These are phyloP conservation scores for Naganishia kalamii DNA, from an alignment of 768 basidiomycete genomes.

Conservation along the genomic window DNA sequence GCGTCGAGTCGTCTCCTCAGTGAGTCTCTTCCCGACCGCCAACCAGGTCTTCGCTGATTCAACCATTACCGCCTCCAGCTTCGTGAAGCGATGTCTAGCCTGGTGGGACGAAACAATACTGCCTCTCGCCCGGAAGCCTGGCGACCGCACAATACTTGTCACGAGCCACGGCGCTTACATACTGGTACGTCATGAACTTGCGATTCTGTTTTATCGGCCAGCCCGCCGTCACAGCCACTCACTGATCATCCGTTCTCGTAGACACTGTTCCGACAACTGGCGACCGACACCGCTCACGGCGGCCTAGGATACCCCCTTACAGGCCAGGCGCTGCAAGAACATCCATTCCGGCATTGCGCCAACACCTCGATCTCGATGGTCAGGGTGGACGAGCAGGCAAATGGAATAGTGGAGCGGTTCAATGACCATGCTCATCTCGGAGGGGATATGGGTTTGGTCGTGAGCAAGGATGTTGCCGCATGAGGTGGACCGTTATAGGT, in stretches of 20 bases:
- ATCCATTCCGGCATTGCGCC: slow-evolving; percentile 15
- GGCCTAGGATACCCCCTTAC: not conserved
- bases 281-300: not conserved
- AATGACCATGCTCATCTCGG: slow-evolving; percentile 14
- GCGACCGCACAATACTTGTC: slow-evolving; percentile 2
- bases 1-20: slow-evolving; percentile 9
- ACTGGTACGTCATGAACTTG: not conserved
- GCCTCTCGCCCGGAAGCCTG: not conserved
- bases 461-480: not conserved
- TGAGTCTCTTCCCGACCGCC: not conserved
- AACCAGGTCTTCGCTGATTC: not conserved
- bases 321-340: not conserved
- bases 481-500: not conserved
- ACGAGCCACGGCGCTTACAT: slow-evolving; percentile 8
- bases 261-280: slow-evolving; percentile 14
- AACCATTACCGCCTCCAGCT: not conserved
- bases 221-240: not conserved
- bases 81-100: not conserved
- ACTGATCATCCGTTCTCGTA: not conserved
- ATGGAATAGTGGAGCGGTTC: slow-evolving; percentile 9
- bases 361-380: slow-evolving; percentile 17
- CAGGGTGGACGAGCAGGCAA: not conserved
- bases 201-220: not conserved
- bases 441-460: not conserved
- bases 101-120: slow-evolving; percentile 12